Base-by-base conservation (phyloP, 176 grass and related monocot species). In the Thalia dealbata region DNA sequence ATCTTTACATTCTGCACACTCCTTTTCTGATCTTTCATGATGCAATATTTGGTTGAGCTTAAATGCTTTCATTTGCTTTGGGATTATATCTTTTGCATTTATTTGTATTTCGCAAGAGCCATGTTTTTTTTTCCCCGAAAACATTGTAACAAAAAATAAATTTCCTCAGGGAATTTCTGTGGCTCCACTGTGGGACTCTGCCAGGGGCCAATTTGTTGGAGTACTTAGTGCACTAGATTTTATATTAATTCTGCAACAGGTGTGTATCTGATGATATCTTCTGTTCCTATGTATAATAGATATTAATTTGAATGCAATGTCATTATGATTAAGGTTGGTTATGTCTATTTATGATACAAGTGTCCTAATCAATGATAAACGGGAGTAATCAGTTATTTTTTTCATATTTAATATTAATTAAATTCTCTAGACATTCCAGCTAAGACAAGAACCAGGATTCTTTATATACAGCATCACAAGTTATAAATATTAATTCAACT, bases 231-330 rank as follows among this genome's bases (percentile, higher is more conserved):
- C 95, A 56, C 59, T 93, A 32, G 95, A 99, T 88, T 99, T 99
- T 71, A 99, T 99, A 81, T 89, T 99, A 70, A 95, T 99, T 81
- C 59, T 99, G 74, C 84, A 74, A 85, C 90, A 99, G 95, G 95
- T 93, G 8, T 19, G 59, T 61, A 61, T 7, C 21, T 22, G 50
- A 30, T 72, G 25, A 46, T 69, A 14, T 14, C 16, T 51, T 26
- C 15, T 51, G 0, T 9, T 28, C 16, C 14, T 43, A 8, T 10
- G 13, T 67, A 42, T 19, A 42, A 9, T 3, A n/a, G 5, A 19
- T 72, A 9, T 38, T n/a, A 13, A 27, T 41, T 35, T 52, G 4
- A 14, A 54, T 22, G 38, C 26, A 38, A 24, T 26, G 19, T 70
- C 22, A 50, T 24, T 46, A 70, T 70, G 62, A 4, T 67, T 43